A percentile compares a stretch with the other conserved stretches of the same genome.
Conservation (phyloP, 2,329 filamentous ascomycete species). For the Microcera coccophila region DNA sequence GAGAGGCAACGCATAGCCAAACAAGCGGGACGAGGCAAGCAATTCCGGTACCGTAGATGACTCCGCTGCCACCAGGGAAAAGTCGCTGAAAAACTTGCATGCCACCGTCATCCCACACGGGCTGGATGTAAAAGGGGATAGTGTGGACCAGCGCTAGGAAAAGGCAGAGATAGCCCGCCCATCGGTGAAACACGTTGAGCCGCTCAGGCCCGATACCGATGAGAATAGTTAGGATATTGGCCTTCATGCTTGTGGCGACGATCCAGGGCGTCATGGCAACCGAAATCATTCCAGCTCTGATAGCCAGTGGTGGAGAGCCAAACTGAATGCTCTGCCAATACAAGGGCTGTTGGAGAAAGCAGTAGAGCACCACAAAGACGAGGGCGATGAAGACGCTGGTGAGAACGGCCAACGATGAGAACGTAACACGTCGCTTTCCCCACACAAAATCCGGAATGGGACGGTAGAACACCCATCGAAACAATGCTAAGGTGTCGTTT, state of each 20-base stretch:
- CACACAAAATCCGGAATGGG: slow-evolving; percentile 72
- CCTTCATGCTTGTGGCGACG: slow-evolving; percentile 82
- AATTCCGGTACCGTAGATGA: slow-evolving; percentile 81
- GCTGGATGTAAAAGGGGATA: slow-evolving; percentile 84
- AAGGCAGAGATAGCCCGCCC: slow-evolving; percentile 82
- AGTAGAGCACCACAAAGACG: slow-evolving; percentile 72
- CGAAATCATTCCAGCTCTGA: slow-evolving; percentile 86
- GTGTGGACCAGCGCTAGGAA: slow-evolving; percentile 80
- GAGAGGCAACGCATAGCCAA: slow-evolving; percentile 80
- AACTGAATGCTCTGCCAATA: slow-evolving; percentile 85
- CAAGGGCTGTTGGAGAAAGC: slow-evolving; percentile 80
- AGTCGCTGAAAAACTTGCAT: slow-evolving; percentile 66
- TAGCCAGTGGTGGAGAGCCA: slow-evolving; percentile 82
- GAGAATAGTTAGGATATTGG: slow-evolving; percentile 76
- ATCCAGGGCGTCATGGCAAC: slow-evolving; percentile 93
- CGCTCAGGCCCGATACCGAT: slow-evolving; percentile 91
- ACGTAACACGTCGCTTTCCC: slow-evolving; percentile 66
- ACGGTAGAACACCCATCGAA: slow-evolving; percentile 84
- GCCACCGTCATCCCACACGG: slow-evolving; percentile 77
- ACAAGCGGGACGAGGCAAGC: slow-evolving; percentile 76
- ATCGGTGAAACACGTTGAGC: slow-evolving; percentile 88
- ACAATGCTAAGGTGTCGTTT: slow-evolving; percentile 77
- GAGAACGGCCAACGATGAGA: slow-evolving; percentile 73
- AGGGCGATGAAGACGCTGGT: slow-evolving; percentile 64
- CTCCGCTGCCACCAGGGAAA: slow-evolving; percentile 60